Evolutionary conservation across 768 basidiomycete genomes (phyloP), one percentile per base, ranked within the genome.

Genomic region (Dentipellis fragilis): DNA sequence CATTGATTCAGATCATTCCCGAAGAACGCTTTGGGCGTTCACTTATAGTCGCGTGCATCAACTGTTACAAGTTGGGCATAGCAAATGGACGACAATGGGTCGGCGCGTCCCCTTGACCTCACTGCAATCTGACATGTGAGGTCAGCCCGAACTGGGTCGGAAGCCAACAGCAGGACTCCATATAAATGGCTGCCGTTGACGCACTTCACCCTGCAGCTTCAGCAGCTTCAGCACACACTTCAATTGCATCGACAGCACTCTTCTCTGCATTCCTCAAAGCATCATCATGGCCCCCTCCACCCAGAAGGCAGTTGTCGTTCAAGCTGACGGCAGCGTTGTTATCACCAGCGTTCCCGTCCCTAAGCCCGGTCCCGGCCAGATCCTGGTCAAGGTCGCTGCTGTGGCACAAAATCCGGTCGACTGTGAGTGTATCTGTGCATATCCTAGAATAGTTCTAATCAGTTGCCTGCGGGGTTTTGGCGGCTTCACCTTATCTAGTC

Each of bases 311-410:
- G 42, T 36, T 37, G 17, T 46, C 22, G 19, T 53, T 19, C 39
- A 45, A 11, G 52, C 21, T 3, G 38, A 53, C n/a, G 52, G 52
- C n/a, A 45, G 17, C 17, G 40, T 40, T 10, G 10, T 21, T 23
- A 19, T 46, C 29, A 40, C n/a, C 3, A 29, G 36, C 37, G 42
- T 19, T 16, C 42, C 22, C 29, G 54, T 54, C 10, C 22, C 46
- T 14, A 48, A 54, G 22, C 45, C 36, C 45, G 54, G 54, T 12
- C 23, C 42, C 5, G 36, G 36, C 16, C 23, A 54, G 34, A 37
- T 54, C 17, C 46, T 54, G 11, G 54, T 54, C 21, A 48, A 54
- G 46, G 54, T 54, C 36, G 54, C 39, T 36, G 54, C 54, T 22
- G 54, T 17, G 4, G 40, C 54, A 2, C 54, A 47, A 36, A 54